phyloP scores from a whole-genome alignment of 352 stramenopile species.

The Phytophthora lateralis region DNA sequence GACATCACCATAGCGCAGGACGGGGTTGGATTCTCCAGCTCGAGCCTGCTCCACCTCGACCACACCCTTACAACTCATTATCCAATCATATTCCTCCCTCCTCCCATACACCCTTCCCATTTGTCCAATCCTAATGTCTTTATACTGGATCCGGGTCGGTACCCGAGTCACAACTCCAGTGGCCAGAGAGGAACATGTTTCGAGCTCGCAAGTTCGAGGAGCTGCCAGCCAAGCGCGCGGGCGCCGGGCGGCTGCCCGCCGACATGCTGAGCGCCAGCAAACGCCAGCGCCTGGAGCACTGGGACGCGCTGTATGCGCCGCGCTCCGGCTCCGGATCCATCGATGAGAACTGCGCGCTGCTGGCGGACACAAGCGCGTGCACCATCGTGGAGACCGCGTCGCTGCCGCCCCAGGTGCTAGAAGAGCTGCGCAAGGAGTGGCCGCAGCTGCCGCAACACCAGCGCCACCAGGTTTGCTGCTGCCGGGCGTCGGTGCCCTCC shows the following conservation, averaged over 20 bases:
- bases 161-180: conserved; percentile 5
- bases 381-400: conserved; percentile 50
- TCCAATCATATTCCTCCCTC: neutral
- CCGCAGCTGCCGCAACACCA: conserved; percentile 19
- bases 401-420: conserved; percentile 45
- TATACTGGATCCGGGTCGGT: neutral
- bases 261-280: conserved; percentile 53
- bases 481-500: conserved; percentile 47
- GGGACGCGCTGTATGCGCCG: conserved; percentile 27
- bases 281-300: conserved; percentile 65
- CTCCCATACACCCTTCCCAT: neutral
- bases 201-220: conserved; percentile 72
- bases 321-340: conserved; percentile 17
- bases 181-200: conserved; percentile 54
- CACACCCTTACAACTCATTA: neutral
- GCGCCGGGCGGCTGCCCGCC: conserved; percentile 43
- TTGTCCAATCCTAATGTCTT: neutral
- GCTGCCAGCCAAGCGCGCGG: conserved; percentile 61
- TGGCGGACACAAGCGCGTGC: conserved; percentile 63
- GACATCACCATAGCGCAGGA: too few species aligned
- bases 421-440: conserved; percentile 58
- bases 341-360: conserved; percentile 32
- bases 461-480: conserved; percentile 35
- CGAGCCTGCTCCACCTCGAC: too few species aligned
- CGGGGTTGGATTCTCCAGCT: too few species aligned